Evolutionary conservation across 768 basidiomycete genomes (phyloP).

Genomic region (Tephrocybe sp.): DNA sequence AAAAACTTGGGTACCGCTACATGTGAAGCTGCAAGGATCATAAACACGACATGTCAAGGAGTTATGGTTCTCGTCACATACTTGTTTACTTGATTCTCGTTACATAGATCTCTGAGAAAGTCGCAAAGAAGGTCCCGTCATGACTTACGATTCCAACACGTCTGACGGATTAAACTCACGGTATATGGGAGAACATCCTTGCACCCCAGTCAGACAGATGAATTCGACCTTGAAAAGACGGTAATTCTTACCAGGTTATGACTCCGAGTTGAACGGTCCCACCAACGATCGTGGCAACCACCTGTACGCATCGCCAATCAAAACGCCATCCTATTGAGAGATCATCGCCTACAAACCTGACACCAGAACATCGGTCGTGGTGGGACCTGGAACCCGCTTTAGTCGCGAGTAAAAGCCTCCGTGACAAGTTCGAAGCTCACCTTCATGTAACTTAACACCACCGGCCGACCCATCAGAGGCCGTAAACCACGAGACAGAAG

Average conservation of each 20-base stretch:
- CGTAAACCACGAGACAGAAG: not conserved
- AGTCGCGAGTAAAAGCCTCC: not conserved
- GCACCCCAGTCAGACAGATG: not conserved
- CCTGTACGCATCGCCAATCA: conserved; percentile 17
- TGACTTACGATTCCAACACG: not conserved
- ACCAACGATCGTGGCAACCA: conserved; percentile 59
- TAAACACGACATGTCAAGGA: not conserved
- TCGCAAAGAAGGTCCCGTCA: not conserved
- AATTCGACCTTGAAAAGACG: not conserved
- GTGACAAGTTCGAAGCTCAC: conserved; percentile 27
- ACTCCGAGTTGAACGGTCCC: conserved; percentile 69
- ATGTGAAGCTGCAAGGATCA: conserved; percentile 41
- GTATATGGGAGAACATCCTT: conserved; percentile 63
- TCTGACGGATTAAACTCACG: conserved; percentile 33
- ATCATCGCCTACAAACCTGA: conserved; percentile 37
- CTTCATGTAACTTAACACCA: conserved; percentile 45
- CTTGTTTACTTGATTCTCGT: conserved; percentile 42
- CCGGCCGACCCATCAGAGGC: not conserved
- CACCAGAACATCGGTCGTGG: conserved; percentile 67
- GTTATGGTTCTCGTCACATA: conserved; percentile 19
- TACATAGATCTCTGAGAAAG: conserved; percentile 45
- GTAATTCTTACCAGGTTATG: conserved; percentile 53
- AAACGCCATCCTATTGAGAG: not conserved
- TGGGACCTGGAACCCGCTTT: conserved; percentile 40
- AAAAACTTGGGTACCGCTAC: conserved; percentile 52